Conservation (phyloP, 139 green algal genomes). For the Closterium sp. region DNA sequence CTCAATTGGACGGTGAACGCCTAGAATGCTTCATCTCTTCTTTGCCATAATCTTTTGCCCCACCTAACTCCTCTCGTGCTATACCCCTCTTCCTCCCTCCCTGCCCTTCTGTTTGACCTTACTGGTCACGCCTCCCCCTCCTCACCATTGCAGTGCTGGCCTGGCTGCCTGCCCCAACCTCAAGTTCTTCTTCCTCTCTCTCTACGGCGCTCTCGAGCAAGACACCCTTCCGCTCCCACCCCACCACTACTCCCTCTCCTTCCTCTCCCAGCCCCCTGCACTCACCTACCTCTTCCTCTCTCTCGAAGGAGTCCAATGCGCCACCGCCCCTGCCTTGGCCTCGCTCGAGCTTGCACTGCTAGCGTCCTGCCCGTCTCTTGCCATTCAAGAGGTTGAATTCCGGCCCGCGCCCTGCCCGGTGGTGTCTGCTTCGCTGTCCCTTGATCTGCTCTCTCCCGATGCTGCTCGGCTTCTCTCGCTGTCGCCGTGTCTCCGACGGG, state of each 20-base stretch:
- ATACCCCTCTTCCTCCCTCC: background rate
- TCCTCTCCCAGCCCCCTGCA: background rate
- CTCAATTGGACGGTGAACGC: too few species aligned
- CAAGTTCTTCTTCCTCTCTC: constrained; percentile 27
- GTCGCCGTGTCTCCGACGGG: background rate
- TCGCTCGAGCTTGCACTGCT: background rate
- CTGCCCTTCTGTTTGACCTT: background rate
- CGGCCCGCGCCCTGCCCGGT: background rate
- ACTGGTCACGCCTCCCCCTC: background rate
- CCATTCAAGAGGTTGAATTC: background rate
- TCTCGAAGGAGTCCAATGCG: background rate
- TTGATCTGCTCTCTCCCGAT: constrained; percentile 14
- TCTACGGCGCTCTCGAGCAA: background rate
- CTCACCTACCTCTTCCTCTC: constrained; percentile 14
- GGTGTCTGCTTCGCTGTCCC: background rate
- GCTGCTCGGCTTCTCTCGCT: constrained; percentile 5
- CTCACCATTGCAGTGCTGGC: constrained; percentile 2
- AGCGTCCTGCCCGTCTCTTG: background rate
- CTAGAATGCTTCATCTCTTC: background rate
- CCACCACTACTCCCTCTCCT: constrained; percentile 12
- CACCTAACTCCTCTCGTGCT: background rate
- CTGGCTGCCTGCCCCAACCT: constrained; percentile 10
- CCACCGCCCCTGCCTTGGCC: background rate
- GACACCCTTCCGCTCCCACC: background rate
- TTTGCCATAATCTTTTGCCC: too few species aligned